phyloP scores from a whole-genome alignment of 805 yeast genomes.

The Pichia cabralensis region DNA sequence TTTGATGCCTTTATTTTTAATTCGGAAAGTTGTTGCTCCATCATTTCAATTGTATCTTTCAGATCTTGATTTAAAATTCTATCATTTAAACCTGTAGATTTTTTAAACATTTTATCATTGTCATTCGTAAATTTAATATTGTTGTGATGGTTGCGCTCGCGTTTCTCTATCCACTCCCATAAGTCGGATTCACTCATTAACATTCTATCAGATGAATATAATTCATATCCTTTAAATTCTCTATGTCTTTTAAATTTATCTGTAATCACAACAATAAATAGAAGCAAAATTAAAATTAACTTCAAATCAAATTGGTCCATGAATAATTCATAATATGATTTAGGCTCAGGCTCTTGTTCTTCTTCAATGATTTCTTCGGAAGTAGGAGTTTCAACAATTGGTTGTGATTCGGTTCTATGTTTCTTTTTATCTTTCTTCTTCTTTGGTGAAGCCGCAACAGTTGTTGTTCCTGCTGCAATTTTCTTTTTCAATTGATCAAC shows the following conservation, averaged over 20 bases:
- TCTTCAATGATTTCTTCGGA: conserved; percentile 1
- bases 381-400: conserved; percentile 5
- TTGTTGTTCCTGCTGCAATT: conserved; percentile 18
- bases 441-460: conserved; percentile 16
- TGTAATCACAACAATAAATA: conserved; percentile 15
- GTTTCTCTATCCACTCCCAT: conserved; percentile 62
- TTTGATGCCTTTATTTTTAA: conserved; percentile 18
- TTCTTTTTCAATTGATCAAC: conserved; percentile 37
- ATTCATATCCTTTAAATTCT: conserved; percentile 2
- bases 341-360: conserved; percentile 6
- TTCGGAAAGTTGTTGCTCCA: conserved; percentile 33
- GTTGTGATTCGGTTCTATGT: conserved; percentile 2
- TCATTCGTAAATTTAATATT: too few relatives aligned
- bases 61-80: conserved; percentile 34
- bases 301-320: conserved; percentile 18
- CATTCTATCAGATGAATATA: conserved; percentile 20
- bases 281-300: conserved; percentile 12
- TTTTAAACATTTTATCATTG: too few relatives aligned
- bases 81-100: too few relatives aligned
- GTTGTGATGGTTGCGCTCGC: too few relatives aligned
- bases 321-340: conserved; percentile 10
- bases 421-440: conserved; percentile 11
- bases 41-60: conserved; percentile 34
- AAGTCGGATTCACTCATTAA: conserved; percentile 46
- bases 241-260: conserved; percentile 8